These are phyloP conservation scores for Corinectria fuckeliana DNA, from an alignment of 2,329 filamentous ascomycete species.

Conservation along the genomic window DNA sequence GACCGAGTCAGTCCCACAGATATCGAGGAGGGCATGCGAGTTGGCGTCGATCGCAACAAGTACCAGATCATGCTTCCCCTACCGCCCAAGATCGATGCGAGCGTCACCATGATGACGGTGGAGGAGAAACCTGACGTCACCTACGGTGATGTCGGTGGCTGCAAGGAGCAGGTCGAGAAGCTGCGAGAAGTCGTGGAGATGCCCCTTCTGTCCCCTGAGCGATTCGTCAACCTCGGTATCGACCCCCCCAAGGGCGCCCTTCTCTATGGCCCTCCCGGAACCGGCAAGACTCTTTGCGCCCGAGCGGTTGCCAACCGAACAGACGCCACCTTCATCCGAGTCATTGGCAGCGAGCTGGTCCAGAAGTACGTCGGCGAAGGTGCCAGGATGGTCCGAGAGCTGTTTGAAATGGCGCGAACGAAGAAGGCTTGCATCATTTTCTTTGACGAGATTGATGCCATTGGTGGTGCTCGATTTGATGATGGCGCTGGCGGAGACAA, in stretches of 20 bases:
- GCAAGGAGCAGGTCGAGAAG: conserved; percentile 99
- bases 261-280: conserved; percentile 95
- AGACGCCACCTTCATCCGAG: conserved; percentile 97
- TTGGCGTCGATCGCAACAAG: conserved; percentile 98
- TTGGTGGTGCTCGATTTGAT: conserved; percentile 94
- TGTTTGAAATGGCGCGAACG: conserved; percentile 99
- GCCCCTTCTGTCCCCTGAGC: conserved; percentile 93
- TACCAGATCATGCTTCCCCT: conserved; percentile 98
- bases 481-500: conserved; percentile 97
- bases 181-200: conserved; percentile 98
- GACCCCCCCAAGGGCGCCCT: conserved; percentile 97
- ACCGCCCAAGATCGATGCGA: conserved; percentile 97
- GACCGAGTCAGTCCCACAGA: conserved; percentile 97
- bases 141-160: conserved; percentile 97
- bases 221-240: conserved; percentile 98
- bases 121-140: conserved; percentile 99
- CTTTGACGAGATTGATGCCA: conserved; percentile 92
- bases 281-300: conserved; percentile 98
- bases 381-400: conserved; percentile 96
- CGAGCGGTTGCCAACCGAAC: conserved; percentile 97
- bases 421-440: conserved; percentile 99
- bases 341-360: conserved; percentile 96
- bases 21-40: conserved; percentile 99
- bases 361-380: conserved; percentile 99
- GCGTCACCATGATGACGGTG: conserved; percentile 99